Conservation (phyloP, 768 basidiomycete genomes). For the Kwoniella europaea region DNA sequence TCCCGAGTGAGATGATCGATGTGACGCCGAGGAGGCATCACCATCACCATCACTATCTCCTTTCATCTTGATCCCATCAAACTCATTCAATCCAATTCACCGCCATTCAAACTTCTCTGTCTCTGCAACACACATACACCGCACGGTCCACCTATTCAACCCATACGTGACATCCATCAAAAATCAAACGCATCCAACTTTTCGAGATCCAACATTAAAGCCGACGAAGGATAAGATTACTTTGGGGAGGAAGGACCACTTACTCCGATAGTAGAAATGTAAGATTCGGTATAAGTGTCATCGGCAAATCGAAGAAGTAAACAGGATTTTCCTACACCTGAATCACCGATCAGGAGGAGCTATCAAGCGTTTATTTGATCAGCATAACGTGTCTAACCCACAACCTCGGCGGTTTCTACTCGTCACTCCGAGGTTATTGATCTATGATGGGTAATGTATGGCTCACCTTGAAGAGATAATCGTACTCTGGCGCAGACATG, state of each 20-base stretch:
- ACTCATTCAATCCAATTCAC: neutral
- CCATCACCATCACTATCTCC: too few species aligned
- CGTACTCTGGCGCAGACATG: conserved; percentile 58
- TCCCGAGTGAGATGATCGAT: neutral
- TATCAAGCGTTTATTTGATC: conserved; percentile 50
- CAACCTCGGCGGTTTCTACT: neutral
- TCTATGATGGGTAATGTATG: neutral
- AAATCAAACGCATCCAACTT: too few species aligned
- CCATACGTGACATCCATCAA: neutral
- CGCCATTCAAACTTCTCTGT: neutral
- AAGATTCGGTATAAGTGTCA: conserved; percentile 98
- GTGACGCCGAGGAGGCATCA: neutral
- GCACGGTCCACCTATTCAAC: neutral
- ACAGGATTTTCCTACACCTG: conserved; percentile 94
- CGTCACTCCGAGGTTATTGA: neutral
- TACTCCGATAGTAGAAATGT: conserved; percentile 98
- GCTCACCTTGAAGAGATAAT: conserved; percentile 58
- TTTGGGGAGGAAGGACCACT: conserved; percentile 19
- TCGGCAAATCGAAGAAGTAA: conserved; percentile 79
- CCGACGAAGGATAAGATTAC: conserved; percentile 3
- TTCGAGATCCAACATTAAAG: too few species aligned
- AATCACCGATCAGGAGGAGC: conserved; percentile 95
- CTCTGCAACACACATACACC: neutral
- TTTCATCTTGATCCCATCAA: neutral
- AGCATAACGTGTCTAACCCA: neutral